Percentiles rank a stretch among this genome's conserved stretches.
Conservation (phyloP, 495 filamentous ascomycete genomes). For the Penicillium bialowiezense region DNA sequence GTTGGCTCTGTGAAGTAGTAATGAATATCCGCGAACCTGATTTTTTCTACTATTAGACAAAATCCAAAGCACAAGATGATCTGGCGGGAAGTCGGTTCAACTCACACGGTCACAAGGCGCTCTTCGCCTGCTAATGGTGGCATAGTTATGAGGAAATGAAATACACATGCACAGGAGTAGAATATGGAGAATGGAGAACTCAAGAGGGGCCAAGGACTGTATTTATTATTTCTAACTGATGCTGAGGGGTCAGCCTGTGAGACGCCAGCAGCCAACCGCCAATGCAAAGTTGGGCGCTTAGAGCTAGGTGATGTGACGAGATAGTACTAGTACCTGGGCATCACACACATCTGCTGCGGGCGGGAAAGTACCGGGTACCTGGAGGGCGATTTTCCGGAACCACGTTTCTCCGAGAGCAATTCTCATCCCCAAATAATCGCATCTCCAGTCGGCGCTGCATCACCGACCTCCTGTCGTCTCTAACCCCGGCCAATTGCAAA, state of each 20-base stretch:
- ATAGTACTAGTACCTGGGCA: conserved; percentile 5
- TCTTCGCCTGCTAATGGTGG: conserved; percentile 76
- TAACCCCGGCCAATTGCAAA: conserved; percentile 9
- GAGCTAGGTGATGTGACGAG: conserved; percentile 19
- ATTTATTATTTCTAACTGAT: conserved; percentile 12
- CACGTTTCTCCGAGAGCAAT: conserved; percentile 44
- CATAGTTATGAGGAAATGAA: conserved; percentile 48
- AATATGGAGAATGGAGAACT: not conserved
- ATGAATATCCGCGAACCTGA: conserved; percentile 86
- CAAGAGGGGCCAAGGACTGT: conserved; percentile 8
- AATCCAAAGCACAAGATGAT: not conserved
- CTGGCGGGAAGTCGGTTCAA: conserved; percentile 24
- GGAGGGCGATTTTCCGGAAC: conserved; percentile 12
- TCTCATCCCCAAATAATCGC: conserved; percentile 29
- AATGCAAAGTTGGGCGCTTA: conserved; percentile 21
- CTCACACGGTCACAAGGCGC: conserved; percentile 75
- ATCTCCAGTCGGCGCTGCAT: conserved; percentile 12
- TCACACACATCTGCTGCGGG: conserved; percentile 1
- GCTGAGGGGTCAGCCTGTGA: conserved; percentile 24
- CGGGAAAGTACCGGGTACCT: conserved; percentile 18
- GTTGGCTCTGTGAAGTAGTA: conserved; percentile 79
- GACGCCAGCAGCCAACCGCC: conserved; percentile 18
- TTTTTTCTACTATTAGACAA: conserved; percentile 5
- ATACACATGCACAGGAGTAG: not conserved
- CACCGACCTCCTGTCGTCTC: conserved; percentile 8